A percentile compares a stretch with the other conserved stretches of the same genome.
These are phyloP conservation scores for Microsporum canis DNA, from an alignment of 2,329 filamentous ascomycete species.

Conservation along the genomic window DNA sequence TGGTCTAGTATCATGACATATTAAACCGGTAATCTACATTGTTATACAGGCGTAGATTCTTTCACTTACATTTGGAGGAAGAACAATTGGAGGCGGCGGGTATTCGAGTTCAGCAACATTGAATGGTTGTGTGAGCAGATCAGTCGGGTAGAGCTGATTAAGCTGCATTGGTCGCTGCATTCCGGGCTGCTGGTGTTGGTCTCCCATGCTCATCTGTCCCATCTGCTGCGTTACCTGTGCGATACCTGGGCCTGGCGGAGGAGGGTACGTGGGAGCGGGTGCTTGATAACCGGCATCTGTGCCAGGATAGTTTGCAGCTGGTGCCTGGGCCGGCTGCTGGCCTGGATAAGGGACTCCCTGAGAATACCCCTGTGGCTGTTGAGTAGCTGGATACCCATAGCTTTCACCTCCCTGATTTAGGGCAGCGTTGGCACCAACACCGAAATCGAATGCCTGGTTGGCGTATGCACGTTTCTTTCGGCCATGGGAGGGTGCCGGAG, in stretches of 20 bases:
- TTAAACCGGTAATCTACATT: background rate
- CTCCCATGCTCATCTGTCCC: slow-evolving; percentile 61
- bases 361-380: slow-evolving; percentile 35
- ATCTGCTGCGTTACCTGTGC: slow-evolving; percentile 72
- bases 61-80: slow-evolving; percentile 75
- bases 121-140: slow-evolving; percentile 85
- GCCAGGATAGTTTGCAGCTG: slow-evolving; percentile 17
- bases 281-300: slow-evolving; percentile 47
- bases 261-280: slow-evolving; percentile 55
- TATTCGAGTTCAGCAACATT: slow-evolving; percentile 86
- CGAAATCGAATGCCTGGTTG: slow-evolving; percentile 87
- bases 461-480: slow-evolving; percentile 90
- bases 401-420: slow-evolving; percentile 44
- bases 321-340: slow-evolving; percentile 32
- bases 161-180: slow-evolving; percentile 41
- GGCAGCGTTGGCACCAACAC: slow-evolving; percentile 69
- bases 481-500: slow-evolving; percentile 16
- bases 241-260: slow-evolving; percentile 46
- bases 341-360: slow-evolving; percentile 32
- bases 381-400: slow-evolving; percentile 51
- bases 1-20: slow-evolving; percentile 46
- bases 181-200: slow-evolving; percentile 35
- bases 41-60: background rate
- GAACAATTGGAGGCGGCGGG: slow-evolving; percentile 77
- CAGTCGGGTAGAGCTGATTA: slow-evolving; percentile 86